Evolutionary conservation across 2,329 filamentous ascomycete genomes (phyloP).

Genomic region (Botrytis pseudocinerea): DNA sequence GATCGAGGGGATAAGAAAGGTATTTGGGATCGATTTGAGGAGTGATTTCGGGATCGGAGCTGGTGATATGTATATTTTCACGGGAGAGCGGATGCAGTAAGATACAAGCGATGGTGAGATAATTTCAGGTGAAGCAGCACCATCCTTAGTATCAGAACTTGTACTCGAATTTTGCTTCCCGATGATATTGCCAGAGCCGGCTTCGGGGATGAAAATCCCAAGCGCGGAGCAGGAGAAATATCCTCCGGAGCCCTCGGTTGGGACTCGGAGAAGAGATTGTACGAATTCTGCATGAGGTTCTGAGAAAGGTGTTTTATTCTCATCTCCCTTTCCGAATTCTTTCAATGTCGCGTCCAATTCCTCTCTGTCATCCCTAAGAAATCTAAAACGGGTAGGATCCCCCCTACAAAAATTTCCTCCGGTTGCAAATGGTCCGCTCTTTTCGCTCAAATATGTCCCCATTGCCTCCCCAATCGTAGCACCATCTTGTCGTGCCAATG

Average conservation of each 20-base stretch:
- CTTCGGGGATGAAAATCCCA: not conserved
- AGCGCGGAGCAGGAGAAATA: not conserved
- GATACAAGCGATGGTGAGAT: not conserved
- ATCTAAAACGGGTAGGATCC: not conserved
- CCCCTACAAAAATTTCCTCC: not conserved
- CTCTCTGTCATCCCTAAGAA: too few relatives aligned
- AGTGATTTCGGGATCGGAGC: too few relatives aligned
- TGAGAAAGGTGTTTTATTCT: too few relatives aligned
- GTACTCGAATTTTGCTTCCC: not conserved
- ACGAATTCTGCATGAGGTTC: not conserved
- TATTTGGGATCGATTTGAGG: not conserved
- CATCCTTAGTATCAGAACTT: not conserved
- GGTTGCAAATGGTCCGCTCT: not conserved
- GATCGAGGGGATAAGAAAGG: not conserved
- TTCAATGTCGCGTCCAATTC: not conserved
- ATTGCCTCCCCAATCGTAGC: not conserved
- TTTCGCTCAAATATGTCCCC: too few relatives aligned
- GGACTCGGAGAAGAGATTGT: not conserved
- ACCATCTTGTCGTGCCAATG: not conserved
- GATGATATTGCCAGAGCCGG: not conserved
- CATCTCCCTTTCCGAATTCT: too few relatives aligned
- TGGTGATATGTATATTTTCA: not conserved
- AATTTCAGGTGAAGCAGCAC: not conserved
- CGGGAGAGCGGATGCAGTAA: not conserved
- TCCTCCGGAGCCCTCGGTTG: not conserved